Percentiles rank a stretch among this genome's conserved stretches.
Evolutionary conservation across 2,329 filamentous ascomycete species (phyloP).

Genomic region (Coniochaeta hoffmannii): DNA sequence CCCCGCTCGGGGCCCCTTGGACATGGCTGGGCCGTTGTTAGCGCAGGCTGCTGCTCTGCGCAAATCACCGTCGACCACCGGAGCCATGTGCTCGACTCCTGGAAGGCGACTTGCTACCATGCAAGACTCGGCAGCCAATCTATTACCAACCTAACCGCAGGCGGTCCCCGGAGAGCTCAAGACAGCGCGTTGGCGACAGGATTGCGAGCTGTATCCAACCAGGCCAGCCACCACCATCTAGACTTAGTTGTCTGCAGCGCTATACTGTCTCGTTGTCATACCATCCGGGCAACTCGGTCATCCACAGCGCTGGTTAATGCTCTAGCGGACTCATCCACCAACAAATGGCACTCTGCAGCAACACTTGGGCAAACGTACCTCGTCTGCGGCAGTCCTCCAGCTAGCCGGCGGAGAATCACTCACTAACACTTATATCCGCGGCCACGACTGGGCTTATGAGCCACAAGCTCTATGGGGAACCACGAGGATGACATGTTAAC

Average conservation of each 20-base stretch:
- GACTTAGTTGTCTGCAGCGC: not conserved
- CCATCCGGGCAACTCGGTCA: not conserved
- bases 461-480: not conserved
- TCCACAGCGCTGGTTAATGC: not conserved
- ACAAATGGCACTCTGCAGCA: not conserved
- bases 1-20: not conserved
- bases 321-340: not conserved
- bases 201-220: not conserved
- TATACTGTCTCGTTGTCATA: not conserved
- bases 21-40: not conserved
- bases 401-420: not conserved
- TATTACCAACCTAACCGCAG: not conserved
- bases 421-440: not conserved
- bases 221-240: no score
- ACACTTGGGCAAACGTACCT: not conserved
- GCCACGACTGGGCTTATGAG: not conserved
- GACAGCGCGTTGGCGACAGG: not conserved
- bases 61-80: slow-evolving; percentile 6
- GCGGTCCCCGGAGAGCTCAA: not conserved
- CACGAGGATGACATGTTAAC: not conserved
- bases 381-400: not conserved
- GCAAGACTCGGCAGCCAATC: not conserved
- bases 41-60: not conserved
- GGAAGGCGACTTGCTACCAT: not conserved
- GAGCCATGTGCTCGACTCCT: slow-evolving; percentile 5